Percentiles rank a stretch among this genome's conserved stretches.
These are phyloP conservation scores for Trichophyton equinum DNA, from an alignment of 2,329 filamentous ascomycete species.

Conservation along the genomic window DNA sequence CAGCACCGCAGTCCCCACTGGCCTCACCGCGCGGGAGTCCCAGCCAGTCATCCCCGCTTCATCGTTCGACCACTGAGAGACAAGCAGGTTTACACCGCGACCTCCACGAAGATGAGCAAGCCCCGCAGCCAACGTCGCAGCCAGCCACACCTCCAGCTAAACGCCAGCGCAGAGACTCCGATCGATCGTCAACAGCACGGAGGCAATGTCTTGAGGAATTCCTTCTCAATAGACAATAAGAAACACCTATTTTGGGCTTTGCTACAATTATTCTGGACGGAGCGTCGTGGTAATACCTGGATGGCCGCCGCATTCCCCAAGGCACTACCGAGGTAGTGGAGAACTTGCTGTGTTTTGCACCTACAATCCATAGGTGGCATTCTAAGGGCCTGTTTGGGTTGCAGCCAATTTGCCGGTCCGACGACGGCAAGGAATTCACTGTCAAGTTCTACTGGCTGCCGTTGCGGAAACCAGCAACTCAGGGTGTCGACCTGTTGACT, in stretches of 20 bases:
- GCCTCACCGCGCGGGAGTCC: not conserved
- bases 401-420: not conserved
- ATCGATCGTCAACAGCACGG: not conserved
- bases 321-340: conserved; percentile 7
- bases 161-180: not conserved
- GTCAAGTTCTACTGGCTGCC: conserved; percentile 9
- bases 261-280: conserved; percentile 9
- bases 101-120: not conserved
- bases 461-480: not conserved
- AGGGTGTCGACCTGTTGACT: not conserved
- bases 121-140: not conserved
- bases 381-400: conserved; percentile 7
- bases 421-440: not conserved
- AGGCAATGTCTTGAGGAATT: not conserved
- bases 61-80: not conserved
- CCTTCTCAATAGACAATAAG: not conserved
- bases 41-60: not conserved
- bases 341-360: conserved; percentile 9
- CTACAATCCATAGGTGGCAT: conserved; percentile 3
- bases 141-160: not conserved
- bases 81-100: not conserved
- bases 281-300: conserved; percentile 6
- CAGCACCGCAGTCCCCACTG: not conserved
- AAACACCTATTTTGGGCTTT: conserved; percentile 5
- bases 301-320: not conserved